A percentile compares a stretch with the other conserved stretches of the same genome.
These are phyloP conservation scores for Leccinum variicolor DNA, from an alignment of 768 basidiomycete species.

Conservation along the genomic window DNA sequence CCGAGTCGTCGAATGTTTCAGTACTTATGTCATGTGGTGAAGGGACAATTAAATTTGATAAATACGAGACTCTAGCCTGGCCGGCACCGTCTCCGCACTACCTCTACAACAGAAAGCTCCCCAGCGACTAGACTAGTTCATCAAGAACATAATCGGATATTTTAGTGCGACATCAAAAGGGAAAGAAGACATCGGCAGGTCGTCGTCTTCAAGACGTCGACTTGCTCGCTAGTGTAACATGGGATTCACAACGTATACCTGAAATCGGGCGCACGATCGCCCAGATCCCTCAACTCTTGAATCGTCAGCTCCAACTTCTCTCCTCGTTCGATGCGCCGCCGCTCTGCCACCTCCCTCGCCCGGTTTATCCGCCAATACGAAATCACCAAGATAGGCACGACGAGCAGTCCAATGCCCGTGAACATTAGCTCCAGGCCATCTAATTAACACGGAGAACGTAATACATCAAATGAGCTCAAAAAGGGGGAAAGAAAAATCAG, in stretches of 20 bases:
- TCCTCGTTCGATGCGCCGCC: slow-evolving; percentile 13
- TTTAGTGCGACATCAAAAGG: background rate
- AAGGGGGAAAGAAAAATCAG: background rate
- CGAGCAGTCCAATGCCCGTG: slow-evolving; percentile 59
- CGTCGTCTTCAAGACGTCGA: background rate
- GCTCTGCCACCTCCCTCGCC: slow-evolving; percentile 38
- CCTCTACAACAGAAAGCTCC: background rate
- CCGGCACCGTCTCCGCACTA: background rate
- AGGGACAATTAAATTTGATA: too few relatives aligned
- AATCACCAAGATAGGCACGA: slow-evolving; percentile 45
- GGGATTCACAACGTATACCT: slow-evolving; percentile 44
- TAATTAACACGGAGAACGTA: slow-evolving; percentile 14
- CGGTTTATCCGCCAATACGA: slow-evolving; percentile 56
- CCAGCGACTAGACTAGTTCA: background rate
- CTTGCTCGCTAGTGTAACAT: background rate
- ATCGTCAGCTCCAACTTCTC: slow-evolving; percentile 14
- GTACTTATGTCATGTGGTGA: background rate
- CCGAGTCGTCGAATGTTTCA: background rate
- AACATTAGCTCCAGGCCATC: slow-evolving; percentile 68
- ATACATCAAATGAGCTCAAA: background rate
- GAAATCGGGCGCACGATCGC: slow-evolving; percentile 63
- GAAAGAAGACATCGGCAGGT: background rate
- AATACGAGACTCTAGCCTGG: background rate
- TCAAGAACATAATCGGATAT: background rate
- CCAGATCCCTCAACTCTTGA: slow-evolving; percentile 36